phyloP scores from a whole-genome alignment of 257 asterid species.

The Oldenlandia corymbosa region DNA sequence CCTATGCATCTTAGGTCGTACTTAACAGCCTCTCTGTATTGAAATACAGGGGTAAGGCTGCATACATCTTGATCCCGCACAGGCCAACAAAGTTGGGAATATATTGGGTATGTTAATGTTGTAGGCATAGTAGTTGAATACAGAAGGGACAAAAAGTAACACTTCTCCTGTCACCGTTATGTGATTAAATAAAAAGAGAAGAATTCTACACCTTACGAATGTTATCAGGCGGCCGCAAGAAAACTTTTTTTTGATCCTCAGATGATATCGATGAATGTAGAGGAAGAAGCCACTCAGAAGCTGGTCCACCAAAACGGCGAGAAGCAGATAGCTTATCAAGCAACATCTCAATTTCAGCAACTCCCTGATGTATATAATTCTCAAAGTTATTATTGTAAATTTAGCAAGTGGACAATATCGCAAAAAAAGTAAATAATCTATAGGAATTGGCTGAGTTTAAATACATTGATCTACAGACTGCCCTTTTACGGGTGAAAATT shows the following conservation, averaged over 20 bases:
- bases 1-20: too few species aligned
- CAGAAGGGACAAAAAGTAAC: neutral
- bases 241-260: slow-evolving; percentile 89
- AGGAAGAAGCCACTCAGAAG: slow-evolving; percentile 95
- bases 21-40: too few species aligned
- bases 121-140: neutral
- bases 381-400: neutral
- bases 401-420: neutral
- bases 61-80: too few species aligned
- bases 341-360: slow-evolving; percentile 76
- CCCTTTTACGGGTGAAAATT: neutral
- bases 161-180: neutral
- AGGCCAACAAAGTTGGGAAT: too few species aligned
- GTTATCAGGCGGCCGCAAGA: slow-evolving; percentile 73
- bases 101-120: too few species aligned
- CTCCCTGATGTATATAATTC: slow-evolving; percentile 50
- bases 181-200: neutral
- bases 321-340: slow-evolving; percentile 69
- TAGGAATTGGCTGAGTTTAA: neutral
- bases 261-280: slow-evolving; percentile 91
- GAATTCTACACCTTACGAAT: slow-evolving; percentile 68
- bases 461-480: neutral
- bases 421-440: neutral
- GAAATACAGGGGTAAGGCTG: too few species aligned
- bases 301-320: slow-evolving; percentile 69